Conservation (phyloP, 2,329 filamentous ascomycete species). For the Diplodia sapinea region DNA sequence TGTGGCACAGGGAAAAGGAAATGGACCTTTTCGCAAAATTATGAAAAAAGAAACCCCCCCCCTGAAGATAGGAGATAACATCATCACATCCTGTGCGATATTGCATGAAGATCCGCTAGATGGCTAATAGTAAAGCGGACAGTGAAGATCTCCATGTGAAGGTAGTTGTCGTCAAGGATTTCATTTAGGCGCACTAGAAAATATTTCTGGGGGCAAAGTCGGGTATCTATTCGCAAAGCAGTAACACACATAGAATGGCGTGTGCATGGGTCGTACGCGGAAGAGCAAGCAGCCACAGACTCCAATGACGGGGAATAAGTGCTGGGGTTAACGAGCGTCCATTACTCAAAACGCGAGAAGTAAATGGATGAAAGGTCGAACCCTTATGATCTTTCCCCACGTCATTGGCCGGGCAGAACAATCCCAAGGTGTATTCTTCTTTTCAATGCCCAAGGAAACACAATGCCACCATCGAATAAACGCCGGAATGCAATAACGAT, state of each 20-base stretch:
- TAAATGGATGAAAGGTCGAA: constrained; percentile 10
- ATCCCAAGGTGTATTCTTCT: constrained; percentile 4
- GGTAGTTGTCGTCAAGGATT: neutral
- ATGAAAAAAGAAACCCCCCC: too few relatives aligned
- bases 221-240: constrained; percentile 19
- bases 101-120: neutral
- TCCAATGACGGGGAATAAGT: constrained; percentile 2
- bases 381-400: neutral
- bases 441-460: neutral
- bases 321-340: constrained; percentile 5
- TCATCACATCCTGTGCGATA: neutral
- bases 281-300: constrained; percentile 10
- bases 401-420: constrained; percentile 16
- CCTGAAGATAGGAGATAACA: neutral
- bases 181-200: neutral
- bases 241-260: neutral
- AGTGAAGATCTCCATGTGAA: neutral
- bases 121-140: neutral
- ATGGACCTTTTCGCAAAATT: too few relatives aligned
- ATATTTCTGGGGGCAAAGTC: neutral
- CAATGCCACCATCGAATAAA: neutral
- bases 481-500: constrained; percentile 11
- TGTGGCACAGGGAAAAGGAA: too few relatives aligned
- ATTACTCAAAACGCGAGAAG: constrained; percentile 10
- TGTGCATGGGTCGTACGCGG: neutral